These are phyloP conservation scores for Iberis amara DNA, from an alignment of 441 rosid species.

Conservation along the genomic window DNA sequence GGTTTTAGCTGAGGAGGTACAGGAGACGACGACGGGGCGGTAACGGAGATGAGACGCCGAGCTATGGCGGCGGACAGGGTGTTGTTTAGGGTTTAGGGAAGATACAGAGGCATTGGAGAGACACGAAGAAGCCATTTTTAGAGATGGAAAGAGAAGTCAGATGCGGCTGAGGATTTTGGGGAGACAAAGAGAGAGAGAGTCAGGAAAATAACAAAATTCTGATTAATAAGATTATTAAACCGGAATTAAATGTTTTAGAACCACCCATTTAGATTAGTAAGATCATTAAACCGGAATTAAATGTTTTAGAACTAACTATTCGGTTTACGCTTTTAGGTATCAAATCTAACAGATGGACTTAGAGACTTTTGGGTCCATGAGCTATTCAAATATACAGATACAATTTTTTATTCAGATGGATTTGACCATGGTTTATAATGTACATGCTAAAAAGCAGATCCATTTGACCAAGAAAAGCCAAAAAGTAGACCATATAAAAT, in stretches of 20 bases:
- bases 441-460: no score
- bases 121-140: constrained; percentile 34
- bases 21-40: constrained; percentile 33
- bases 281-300: constrained; percentile 20
- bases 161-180: constrained; percentile 30
- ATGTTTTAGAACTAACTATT: constrained; percentile 4
- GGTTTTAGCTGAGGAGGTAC: constrained; percentile 29
- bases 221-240: constrained; percentile 16
- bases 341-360: not conserved
- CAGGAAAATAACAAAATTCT: not conserved
- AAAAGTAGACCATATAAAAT: no score
- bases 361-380: constrained; percentile 10
- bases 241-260: constrained; percentile 11
- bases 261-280: constrained; percentile 14
- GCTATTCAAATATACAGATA: not conserved
- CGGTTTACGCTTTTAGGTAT: constrained; percentile 18
- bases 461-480: no score
- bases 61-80: constrained; percentile 28
- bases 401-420: no score
- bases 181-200: constrained; percentile 6
- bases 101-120: constrained; percentile 36
- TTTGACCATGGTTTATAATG: no score
- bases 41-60: constrained; percentile 11
- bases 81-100: constrained; percentile 29
- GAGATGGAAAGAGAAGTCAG: constrained; percentile 23